phyloP scores from a whole-genome alignment of 768 basidiomycete genomes.

The Suillus occidentalis region DNA sequence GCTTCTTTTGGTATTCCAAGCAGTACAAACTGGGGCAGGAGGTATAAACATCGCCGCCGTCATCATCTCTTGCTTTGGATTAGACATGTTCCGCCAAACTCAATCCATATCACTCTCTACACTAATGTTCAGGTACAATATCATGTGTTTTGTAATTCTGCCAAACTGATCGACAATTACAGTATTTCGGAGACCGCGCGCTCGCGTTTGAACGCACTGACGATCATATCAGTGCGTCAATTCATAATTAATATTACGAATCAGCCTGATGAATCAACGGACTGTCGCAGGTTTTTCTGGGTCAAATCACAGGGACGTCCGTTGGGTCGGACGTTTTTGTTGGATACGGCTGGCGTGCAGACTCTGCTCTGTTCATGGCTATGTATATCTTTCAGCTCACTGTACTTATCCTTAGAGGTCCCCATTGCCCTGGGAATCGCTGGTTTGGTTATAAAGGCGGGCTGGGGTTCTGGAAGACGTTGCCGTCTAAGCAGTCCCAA shows the following conservation, averaged over 20 bases:
- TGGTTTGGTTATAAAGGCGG: conserved; percentile 71
- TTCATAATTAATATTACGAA: neutral
- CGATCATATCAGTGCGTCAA: conserved; percentile 24
- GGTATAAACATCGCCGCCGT: conserved; percentile 40
- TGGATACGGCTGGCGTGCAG: conserved; percentile 37
- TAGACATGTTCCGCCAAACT: conserved; percentile 41
- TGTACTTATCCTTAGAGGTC: conserved; percentile 39
- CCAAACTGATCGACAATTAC: conserved; percentile 5
- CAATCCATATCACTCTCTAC: conserved; percentile 36
- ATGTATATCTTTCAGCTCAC: conserved; percentile 35
- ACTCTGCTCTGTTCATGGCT: conserved; percentile 32
- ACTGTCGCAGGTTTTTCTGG: conserved; percentile 25
- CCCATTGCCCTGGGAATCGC: conserved; percentile 31
- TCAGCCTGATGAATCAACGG: neutral
- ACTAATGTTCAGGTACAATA: conserved; percentile 12
- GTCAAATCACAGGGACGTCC: conserved; percentile 45
- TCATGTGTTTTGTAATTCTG: conserved; percentile 14
- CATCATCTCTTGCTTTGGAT: conserved; percentile 39
- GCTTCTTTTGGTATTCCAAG: conserved; percentile 27
- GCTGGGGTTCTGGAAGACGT: conserved; percentile 13
- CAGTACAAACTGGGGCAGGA: conserved; percentile 38
- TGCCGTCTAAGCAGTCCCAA: neutral
- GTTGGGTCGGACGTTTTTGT: conserved; percentile 41
- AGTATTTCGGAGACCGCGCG: conserved; percentile 28
- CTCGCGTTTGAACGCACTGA: conserved; percentile 29